Base-by-base conservation (phyloP, 2,329 filamentous ascomycete genomes). In the Mycosphaerella sp. region DNA sequence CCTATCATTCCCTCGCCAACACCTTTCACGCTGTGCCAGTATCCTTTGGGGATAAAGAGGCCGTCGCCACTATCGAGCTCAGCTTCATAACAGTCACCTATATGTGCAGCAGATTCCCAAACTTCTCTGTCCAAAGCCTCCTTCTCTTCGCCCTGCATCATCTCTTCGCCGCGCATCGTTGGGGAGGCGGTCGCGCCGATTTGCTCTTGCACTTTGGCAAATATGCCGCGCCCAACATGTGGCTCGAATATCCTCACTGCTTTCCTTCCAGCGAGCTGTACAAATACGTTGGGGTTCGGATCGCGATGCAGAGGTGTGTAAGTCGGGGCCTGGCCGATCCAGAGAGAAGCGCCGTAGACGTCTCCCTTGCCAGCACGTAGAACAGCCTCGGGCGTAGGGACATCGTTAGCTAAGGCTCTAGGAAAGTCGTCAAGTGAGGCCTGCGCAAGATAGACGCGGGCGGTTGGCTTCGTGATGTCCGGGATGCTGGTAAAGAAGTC, bases 271-370 rank as follows among this genome's bases (percentile, higher is more conserved):
- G 81, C 82, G 10, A 97, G 70, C 70, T 98, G 93, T 44, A 88
- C 82, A 68, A 97, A 95, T 0, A 96, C 65, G 67, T 98, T 98
- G 0, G 89, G 89, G 64, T 97, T 97, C 0, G 93, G 93, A 65
- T 98, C 93, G 51, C 87, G 82, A 70, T 98, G 93, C 2, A 95
- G 75, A 3, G 93, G 90, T 0, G 93, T 96, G 63, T 89, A 90
- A 0, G 91, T 96, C 0, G 89, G 89, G 39, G 89, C 83, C 11
- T 85, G 76, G 0, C 93, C 93, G 10, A 97, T 78, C 92, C 92
- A 98, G 42, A 97, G 75, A 62, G 87, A 95, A 0, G 86, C 85
- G 63, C 79, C 81, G 68, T 97, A 96, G n/a, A 96, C 72, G 68
- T 96, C 91, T 2, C 89, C 89, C 61, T 80, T 86, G 0, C 87